phyloP scores from a whole-genome alignment of 2,329 filamentous ascomycete genomes.

The Phialocephala sp. region DNA sequence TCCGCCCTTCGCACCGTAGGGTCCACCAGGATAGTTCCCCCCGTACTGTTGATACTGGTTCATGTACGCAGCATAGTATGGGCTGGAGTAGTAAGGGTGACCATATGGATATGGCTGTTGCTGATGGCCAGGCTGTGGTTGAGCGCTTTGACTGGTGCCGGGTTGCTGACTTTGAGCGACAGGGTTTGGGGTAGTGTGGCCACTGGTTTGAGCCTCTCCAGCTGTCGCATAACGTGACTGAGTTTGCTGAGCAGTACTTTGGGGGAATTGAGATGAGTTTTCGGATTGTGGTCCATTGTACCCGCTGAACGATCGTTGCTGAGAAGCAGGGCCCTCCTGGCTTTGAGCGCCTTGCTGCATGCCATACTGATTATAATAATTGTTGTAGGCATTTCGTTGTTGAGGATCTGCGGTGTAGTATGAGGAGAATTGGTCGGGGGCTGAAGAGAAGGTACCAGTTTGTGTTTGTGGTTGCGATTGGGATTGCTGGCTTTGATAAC shows the following conservation, averaged over 20 bases:
- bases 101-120: slow-evolving; percentile 60
- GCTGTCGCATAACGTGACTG: slow-evolving; percentile 61
- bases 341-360: slow-evolving; percentile 60
- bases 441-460: slow-evolving; percentile 73
- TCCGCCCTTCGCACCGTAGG: slow-evolving; percentile 44
- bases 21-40: slow-evolving; percentile 45
- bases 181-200: slow-evolving; percentile 89
- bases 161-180: slow-evolving; percentile 60
- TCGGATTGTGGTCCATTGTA: slow-evolving; percentile 72
- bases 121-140: slow-evolving; percentile 51
- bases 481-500: slow-evolving; percentile 62
- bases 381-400: slow-evolving; percentile 73
- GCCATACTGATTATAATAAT: slow-evolving; percentile 69
- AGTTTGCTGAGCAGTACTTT: slow-evolving; percentile 70
- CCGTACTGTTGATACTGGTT: slow-evolving; percentile 55
- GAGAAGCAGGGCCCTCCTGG: slow-evolving; percentile 73
- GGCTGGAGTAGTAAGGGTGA: slow-evolving; percentile 66
- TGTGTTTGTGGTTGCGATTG: slow-evolving; percentile 63
- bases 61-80: slow-evolving; percentile 67
- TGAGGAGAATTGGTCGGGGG: slow-evolving; percentile 78
- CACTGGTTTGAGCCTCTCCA: slow-evolving; percentile 81
- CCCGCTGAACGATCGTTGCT: slow-evolving; percentile 78
- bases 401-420: slow-evolving; percentile 84
- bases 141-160: slow-evolving; percentile 50
- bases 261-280: slow-evolving; percentile 72